Evolutionary conservation across 352 stramenopile genomes (phyloP).

Genomic region (Globisporangium spiculum): DNA sequence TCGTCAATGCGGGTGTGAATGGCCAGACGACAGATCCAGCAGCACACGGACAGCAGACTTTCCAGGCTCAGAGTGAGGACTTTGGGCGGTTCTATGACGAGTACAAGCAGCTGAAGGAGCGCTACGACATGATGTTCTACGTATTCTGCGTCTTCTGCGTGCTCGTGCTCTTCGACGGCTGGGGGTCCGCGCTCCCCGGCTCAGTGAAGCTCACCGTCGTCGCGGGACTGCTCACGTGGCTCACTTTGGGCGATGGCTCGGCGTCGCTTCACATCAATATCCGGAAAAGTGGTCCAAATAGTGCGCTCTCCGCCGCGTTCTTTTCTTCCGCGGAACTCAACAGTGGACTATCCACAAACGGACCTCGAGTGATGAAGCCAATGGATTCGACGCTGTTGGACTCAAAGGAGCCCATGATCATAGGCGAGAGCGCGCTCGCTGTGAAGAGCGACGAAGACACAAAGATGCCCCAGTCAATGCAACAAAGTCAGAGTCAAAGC

Average conservation of each 20-base stretch:
- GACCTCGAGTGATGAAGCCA: not conserved
- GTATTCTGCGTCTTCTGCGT: constrained; percentile 36
- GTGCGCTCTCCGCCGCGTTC: constrained; percentile 23
- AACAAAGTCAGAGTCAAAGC: not conserved
- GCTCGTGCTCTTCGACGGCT: constrained; percentile 33
- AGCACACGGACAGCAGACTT: constrained; percentile 12
- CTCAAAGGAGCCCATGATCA: not conserved
- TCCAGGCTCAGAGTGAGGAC: constrained; percentile 19
- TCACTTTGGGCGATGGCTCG: constrained; percentile 32
- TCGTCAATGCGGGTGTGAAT: not conserved
- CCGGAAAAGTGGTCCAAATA: constrained; percentile 17
- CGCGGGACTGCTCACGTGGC: constrained; percentile 34
- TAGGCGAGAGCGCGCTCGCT: not conserved
- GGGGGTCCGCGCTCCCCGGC: constrained; percentile 26
- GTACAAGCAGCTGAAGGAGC: constrained; percentile 24
- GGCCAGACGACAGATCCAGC: not conserved
- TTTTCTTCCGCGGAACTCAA: constrained; percentile 6
- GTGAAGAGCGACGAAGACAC: not conserved
- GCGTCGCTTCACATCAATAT: constrained; percentile 46
- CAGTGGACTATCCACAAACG: not conserved
- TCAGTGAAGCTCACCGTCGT: constrained; percentile 36
- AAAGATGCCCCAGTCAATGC: not conserved
- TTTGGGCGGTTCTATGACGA: constrained; percentile 25
- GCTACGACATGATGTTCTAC: constrained; percentile 30
- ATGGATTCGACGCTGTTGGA: not conserved